Conservation (phyloP, 345 rosid species). For the Acer yangbiense region DNA sequence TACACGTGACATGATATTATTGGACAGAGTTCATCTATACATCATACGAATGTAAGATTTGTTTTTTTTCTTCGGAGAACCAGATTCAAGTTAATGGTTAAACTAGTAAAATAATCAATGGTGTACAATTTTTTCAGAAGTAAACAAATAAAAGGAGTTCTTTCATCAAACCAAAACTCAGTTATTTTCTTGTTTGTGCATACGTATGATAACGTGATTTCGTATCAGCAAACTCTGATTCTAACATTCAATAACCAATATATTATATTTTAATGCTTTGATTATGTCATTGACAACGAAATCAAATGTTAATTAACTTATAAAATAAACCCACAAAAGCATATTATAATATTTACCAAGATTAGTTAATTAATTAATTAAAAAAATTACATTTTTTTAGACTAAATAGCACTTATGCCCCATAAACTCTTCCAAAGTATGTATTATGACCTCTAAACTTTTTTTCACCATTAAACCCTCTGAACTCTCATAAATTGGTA, state of each 20-base stretch:
- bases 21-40: no score
- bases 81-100: neutral
- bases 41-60: no score
- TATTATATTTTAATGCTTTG: constrained; percentile 7
- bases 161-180: neutral
- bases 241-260: neutral
- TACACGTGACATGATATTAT: no score
- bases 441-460: no score
- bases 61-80: no score
- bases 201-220: neutral
- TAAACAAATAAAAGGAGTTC: neutral
- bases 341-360: neutral
- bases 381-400: no score
- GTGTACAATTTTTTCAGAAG: neutral
- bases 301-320: constrained; percentile 8
- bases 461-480: no score
- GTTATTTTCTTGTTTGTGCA: neutral
- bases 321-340: neutral
- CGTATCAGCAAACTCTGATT: neutral
- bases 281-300: constrained; percentile 23
- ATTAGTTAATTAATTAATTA: neutral
- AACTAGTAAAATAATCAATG: neutral
- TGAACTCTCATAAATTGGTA: no score
- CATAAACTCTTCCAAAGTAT: no score
- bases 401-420: no score